These are phyloP conservation scores for Copromyces sp. DNA, from an alignment of 495 filamentous ascomycete species.

Conservation along the genomic window DNA sequence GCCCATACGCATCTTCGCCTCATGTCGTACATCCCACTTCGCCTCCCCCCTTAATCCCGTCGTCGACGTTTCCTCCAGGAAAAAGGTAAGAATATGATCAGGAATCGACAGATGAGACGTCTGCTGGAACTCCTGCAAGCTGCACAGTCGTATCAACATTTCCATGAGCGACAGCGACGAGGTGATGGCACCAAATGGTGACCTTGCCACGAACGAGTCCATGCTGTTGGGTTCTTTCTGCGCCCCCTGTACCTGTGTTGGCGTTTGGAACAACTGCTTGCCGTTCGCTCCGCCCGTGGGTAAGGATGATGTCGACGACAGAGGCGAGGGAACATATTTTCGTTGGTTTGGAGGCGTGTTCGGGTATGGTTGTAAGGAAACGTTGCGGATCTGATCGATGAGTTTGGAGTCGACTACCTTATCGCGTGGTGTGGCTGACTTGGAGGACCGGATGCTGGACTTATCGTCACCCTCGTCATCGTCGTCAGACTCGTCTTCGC, in stretches of 20 bases:
- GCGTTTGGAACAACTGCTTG: background rate
- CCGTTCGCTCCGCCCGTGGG: background rate
- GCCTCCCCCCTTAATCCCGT: constrained; percentile 63
- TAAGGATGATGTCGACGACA: background rate
- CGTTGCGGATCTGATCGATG: constrained; percentile 28
- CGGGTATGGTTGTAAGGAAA: constrained; percentile 28
- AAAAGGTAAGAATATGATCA: constrained; percentile 93
- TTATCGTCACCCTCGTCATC: constrained; percentile 22
- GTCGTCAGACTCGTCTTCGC: constrained; percentile 38
- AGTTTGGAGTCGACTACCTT: constrained; percentile 28
- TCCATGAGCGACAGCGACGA: constrained; percentile 90
- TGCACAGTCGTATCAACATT: constrained; percentile 81
- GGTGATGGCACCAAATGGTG: constrained; percentile 45
- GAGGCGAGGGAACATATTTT: background rate
- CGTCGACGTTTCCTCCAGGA: constrained; percentile 71
- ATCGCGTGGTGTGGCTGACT: background rate
- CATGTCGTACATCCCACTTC: constrained; percentile 56
- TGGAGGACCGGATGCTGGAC: background rate
- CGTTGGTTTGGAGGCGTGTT: constrained; percentile 6
- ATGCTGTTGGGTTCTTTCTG: background rate
- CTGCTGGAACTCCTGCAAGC: constrained; percentile 96
- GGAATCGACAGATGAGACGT: constrained; percentile 82
- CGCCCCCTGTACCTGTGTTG: background rate
- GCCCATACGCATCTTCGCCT: constrained; percentile 69
- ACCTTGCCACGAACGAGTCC: constrained; percentile 18